Percentiles rank a stretch among this genome's conserved stretches.
These are phyloP conservation scores for Trametes punicea DNA, from an alignment of 768 basidiomycete genomes.

Conservation along the genomic window DNA sequence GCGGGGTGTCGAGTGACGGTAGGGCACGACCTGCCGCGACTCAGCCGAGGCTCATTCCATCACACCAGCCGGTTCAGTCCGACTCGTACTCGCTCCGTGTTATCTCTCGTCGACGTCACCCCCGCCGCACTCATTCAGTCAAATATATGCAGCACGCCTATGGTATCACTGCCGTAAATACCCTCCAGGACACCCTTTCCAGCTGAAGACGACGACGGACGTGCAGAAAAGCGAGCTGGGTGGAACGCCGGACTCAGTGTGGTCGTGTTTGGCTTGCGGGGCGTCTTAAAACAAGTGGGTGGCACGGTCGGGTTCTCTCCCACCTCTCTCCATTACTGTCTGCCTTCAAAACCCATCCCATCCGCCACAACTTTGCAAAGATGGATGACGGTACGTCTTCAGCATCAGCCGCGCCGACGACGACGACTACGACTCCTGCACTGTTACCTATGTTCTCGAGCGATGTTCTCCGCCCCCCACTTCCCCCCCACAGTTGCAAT, in stretches of 20 bases:
- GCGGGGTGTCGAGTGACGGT: constrained; percentile 10
- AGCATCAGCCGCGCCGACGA: constrained; percentile 70
- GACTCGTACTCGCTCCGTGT: constrained; percentile 15
- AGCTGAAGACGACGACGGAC: not conserved
- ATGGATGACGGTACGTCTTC: constrained; percentile 79
- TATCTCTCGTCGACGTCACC: constrained; percentile 1
- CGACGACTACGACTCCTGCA: constrained; percentile 38
- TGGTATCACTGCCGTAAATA: not conserved
- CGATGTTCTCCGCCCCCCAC: constrained; percentile 11
- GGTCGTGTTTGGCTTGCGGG: constrained; percentile 25
- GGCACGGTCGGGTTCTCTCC: constrained; percentile 20
- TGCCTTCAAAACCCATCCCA: constrained; percentile 22
- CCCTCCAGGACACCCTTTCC: not conserved
- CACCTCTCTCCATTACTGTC: constrained; percentile 24
- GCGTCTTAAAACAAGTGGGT: constrained; percentile 10
- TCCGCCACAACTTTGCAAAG: constrained; percentile 34
- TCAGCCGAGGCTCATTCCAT: constrained; percentile 25
- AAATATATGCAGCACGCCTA: not conserved
- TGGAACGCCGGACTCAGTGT: constrained; percentile 19
- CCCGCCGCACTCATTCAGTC: not conserved
- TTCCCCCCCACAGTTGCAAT: constrained; percentile 3
- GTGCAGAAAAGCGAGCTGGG: constrained; percentile 1
- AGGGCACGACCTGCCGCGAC: constrained; percentile 25
- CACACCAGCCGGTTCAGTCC: constrained; percentile 29
- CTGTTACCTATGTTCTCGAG: constrained; percentile 11